These are phyloP conservation scores for Chlorella sp. DNA, from an alignment of 139 green algal species.

Conservation along the genomic window DNA sequence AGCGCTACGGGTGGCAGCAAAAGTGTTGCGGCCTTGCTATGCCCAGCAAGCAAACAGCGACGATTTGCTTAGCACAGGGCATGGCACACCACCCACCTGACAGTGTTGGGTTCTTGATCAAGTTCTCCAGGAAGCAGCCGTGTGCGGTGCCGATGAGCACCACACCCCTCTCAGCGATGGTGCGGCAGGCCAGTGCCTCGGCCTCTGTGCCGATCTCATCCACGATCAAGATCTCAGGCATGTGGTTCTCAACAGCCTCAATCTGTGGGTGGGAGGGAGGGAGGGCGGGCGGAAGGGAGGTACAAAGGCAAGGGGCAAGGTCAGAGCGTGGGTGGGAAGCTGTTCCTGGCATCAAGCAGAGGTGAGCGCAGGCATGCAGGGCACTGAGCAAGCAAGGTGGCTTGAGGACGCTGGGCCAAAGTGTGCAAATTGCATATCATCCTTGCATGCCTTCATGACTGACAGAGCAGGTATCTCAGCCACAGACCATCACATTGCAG, in stretches of 20 bases:
- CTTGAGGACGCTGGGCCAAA: no score
- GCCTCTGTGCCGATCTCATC: constrained; percentile 96
- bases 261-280: constrained; percentile 50
- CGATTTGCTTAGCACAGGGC: neutral
- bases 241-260: constrained; percentile 98
- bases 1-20: neutral
- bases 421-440: no score
- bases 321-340: no score
- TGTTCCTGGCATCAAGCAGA: neutral
- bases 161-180: constrained; percentile 95
- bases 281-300: no score
- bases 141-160: constrained; percentile 94
- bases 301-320: no score
- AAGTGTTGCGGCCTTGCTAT: neutral
- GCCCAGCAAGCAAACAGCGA: neutral
- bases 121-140: constrained; percentile 91
- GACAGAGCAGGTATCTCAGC: no score
- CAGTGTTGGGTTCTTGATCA: constrained; percentile 93
- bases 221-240: constrained; percentile 81
- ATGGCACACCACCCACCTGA: constrained; percentile 31
- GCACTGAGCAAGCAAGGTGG: neutral
- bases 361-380: neutral
- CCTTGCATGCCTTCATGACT: no score
- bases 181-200: constrained; percentile 92
- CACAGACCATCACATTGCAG: no score